Base-by-base conservation (phyloP, 2,329 filamentous ascomycete genomes). In the Pestalotiopsis sp. region DNA sequence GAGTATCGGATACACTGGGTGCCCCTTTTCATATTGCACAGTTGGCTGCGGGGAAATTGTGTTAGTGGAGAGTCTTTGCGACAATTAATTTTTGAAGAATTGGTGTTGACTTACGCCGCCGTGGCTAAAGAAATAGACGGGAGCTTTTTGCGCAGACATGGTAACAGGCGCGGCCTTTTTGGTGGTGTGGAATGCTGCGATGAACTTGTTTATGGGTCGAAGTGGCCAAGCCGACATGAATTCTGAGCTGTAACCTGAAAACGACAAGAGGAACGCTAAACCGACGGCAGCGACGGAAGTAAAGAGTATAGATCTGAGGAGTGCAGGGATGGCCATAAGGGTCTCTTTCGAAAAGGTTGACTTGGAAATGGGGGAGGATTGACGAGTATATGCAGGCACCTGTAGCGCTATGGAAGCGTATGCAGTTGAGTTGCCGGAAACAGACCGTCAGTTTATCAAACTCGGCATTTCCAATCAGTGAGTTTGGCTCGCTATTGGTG, bases 1-100 rank as follows among this genome's bases (percentile, higher is more conserved):
- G 4, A 94, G 86, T 67, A 91, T 82, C 4, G 83, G 77, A 74
- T 91, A 93, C 11, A 89, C 92, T 1, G 91, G 90, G 75, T 94
- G 92, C 0, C 88, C 77, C 4, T 83, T 87, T n/a, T 92, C 84
- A 75, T 91, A 91, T 84, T 92, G 91, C 45, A 92, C 85, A 72
- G 85, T 89, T 4, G 91, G 91, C 80, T 86, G 69, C 11, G 25
- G 14, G 14, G 13, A 41, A 38, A 20, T 49, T 6, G 25, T 31
- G n/a, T 25, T 20, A 36, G 23, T 5, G 9, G n/a, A 9, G 17
- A 31, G 27, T 31, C 27, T 9, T 71, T 14, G 5, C 12, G 23
- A 25, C 11, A 58, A 11, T 23, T 5, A 27, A 5, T 9, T 27
- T 9, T 27, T 12, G 14, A 49, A 45, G 1, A 1, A 4, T 11